Base-by-base conservation (phyloP, 805 yeast species). In the Ogataea ganodermae region DNA sequence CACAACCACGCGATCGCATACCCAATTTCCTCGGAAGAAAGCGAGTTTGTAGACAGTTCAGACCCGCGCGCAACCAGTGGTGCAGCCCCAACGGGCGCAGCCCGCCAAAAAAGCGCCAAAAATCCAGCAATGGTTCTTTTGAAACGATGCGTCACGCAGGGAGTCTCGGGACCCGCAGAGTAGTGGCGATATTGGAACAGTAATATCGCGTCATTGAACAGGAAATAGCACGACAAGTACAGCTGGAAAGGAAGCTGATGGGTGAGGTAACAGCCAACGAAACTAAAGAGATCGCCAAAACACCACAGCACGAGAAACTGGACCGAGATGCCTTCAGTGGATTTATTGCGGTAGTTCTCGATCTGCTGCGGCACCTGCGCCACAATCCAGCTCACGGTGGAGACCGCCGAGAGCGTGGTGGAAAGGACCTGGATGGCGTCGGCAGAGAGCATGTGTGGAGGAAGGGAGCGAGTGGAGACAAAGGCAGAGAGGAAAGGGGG, bases 211-310 rank as follows among this genome's bases (percentile, higher is more conserved):
- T 91, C 97, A 51, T 87, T 86, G 48, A 74, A 66, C 42, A 92
- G 71, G 62, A 87, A 90, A 66, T 91, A 91, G 2, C 77, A 49
- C 0, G 95, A 88, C 14, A 90, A 69, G 18, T 82, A 69, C 9
- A 81, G 76, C 62, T 90, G 97, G 66, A 90, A 91, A n/a, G 84
- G 81, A 39, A 89, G 70, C 51, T 91, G 97, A 6, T 78, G 63
- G 0, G 96, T 89, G 39, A 89, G 62, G 0, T 87, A 49, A 51
- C 96, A 89, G 0, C 97, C 97, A 0, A 76, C 38, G 23, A 84
- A 65, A 32, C 63, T 61, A 9, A 57, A 54, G 16, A 63, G 44
- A 41, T 69, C 73, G 14, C 72, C 72, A 8, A 64, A 37, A 35
- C 65, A 57, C 68, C 71, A 66, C 12, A 67, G 56, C 4, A 61